phyloP scores from a whole-genome alignment of 805 yeast genomes.

The Ogataea saltuana region DNA sequence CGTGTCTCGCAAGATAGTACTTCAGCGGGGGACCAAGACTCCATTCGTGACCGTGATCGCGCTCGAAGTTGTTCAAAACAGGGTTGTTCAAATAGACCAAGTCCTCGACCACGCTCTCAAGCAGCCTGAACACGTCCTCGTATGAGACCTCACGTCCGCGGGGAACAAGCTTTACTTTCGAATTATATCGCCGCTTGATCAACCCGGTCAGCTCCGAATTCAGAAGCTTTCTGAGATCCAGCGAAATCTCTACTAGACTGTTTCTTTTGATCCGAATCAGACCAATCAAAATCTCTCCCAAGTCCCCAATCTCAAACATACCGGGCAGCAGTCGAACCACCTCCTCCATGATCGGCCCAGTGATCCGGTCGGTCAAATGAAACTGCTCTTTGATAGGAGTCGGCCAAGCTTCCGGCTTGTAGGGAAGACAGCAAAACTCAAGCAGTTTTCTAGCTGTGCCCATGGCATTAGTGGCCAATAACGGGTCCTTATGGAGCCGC shows the following conservation, averaged over 20 bases:
- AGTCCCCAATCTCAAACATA: conserved; percentile 10
- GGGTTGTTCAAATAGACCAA: conserved; percentile 11
- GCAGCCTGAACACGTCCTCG: conserved; percentile 12
- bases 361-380: conserved; percentile 13
- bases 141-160: conserved; percentile 10
- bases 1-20: conserved; percentile 16
- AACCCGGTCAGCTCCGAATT: conserved; percentile 4
- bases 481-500: not conserved
- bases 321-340: conserved; percentile 9
- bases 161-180: conserved; percentile 11
- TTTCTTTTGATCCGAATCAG: conserved; percentile 14
- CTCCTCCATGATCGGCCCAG: conserved; percentile 12
- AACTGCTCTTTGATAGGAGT: conserved; percentile 11
- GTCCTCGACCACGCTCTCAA: conserved; percentile 17
- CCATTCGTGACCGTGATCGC: conserved; percentile 14
- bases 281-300: conserved; percentile 10
- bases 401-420: conserved; percentile 22
- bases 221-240: conserved; percentile 9
- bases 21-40: conserved; percentile 10
- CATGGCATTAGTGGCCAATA: conserved; percentile 8
- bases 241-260: conserved; percentile 18
- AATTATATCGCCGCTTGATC: conserved; percentile 11
- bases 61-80: conserved; percentile 14
- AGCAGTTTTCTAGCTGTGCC: conserved; percentile 16
- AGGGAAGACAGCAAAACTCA: conserved; percentile 18